Conservation (phyloP, 2,329 filamentous ascomycete species). For the Emergomyces orientalis region DNA sequence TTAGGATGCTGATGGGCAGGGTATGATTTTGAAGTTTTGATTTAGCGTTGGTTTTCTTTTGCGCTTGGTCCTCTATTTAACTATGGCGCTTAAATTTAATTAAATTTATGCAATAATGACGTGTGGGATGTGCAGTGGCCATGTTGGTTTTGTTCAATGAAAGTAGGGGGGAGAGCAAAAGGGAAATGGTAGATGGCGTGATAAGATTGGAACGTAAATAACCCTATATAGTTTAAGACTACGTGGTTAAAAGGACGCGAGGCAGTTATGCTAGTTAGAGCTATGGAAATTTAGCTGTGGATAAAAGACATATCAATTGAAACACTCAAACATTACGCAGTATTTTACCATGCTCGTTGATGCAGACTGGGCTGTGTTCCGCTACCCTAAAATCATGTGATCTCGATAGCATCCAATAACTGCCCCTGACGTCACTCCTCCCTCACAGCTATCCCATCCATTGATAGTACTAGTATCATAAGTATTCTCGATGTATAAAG, state of each 20-base stretch:
- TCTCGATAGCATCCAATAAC: neutral
- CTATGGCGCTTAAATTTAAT: neutral
- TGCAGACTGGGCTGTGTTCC: no score
- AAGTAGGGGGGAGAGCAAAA: neutral
- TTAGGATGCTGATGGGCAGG: neutral
- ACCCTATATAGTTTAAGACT: no score
- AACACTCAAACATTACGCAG: neutral
- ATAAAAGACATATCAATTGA: neutral
- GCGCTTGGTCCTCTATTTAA: neutral
- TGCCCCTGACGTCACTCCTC: neutral
- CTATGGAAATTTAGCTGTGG: neutral
- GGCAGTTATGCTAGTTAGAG: neutral
- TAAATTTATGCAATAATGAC: neutral
- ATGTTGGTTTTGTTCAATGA: neutral
- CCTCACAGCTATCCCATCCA: neutral
- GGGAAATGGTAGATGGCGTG: neutral
- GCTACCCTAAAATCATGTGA: neutral
- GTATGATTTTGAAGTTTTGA: neutral
- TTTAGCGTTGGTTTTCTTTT: neutral
- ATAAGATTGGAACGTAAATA: neutral
- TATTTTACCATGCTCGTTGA: no score
- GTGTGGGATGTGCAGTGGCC: neutral
- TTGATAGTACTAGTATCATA: no score
- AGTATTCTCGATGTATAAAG: no score
- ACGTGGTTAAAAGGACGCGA: neutral